Evolutionary conservation across 2,329 filamentous ascomycete genomes (phyloP).

Genomic region (Didymella pinodella): DNA sequence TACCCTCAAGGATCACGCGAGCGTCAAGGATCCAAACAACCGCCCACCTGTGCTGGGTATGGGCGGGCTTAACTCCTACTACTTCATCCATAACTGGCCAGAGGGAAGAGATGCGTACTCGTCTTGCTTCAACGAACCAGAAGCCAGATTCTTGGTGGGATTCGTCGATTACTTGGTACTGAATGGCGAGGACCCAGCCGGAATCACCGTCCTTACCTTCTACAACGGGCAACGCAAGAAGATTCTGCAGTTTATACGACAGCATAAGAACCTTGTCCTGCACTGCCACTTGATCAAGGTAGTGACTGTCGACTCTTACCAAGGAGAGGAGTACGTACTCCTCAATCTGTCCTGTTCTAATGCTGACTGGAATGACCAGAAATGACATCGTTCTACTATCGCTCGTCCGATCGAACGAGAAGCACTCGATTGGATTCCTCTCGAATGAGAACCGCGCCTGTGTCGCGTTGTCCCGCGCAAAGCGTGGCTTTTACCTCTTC

Average conservation of each 20-base stretch:
- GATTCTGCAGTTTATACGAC: constrained; percentile 61
- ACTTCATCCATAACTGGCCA: constrained; percentile 70
- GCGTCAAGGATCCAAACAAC: constrained; percentile 56
- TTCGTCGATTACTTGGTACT: constrained; percentile 76
- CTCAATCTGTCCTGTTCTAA: not conserved
- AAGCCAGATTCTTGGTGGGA: constrained; percentile 77
- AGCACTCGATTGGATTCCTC: constrained; percentile 74
- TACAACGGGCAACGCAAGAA: constrained; percentile 83
- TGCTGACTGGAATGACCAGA: constrained; percentile 12
- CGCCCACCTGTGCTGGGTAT: constrained; percentile 67
- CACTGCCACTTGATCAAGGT: constrained; percentile 61
- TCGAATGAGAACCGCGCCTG: constrained; percentile 69
- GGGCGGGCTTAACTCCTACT: constrained; percentile 66
- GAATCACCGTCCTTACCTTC: constrained; percentile 85
- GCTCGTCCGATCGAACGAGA: constrained; percentile 73
- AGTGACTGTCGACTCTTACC: constrained; percentile 85
- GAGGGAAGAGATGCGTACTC: constrained; percentile 70
- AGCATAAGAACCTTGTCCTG: constrained; percentile 52
- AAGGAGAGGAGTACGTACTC: constrained; percentile 60
- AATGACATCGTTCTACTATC: constrained; percentile 85
- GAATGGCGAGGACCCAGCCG: constrained; percentile 66
- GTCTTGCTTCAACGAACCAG: constrained; percentile 73
- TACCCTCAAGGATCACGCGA: constrained; percentile 64
- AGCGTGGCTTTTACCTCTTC: constrained; percentile 82
- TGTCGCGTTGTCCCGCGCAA: constrained; percentile 73